Evolutionary conservation across 768 basidiomycete genomes (phyloP), one percentile per base, ranked within the genome.

Genomic region (Mrakia blollopis): DNA sequence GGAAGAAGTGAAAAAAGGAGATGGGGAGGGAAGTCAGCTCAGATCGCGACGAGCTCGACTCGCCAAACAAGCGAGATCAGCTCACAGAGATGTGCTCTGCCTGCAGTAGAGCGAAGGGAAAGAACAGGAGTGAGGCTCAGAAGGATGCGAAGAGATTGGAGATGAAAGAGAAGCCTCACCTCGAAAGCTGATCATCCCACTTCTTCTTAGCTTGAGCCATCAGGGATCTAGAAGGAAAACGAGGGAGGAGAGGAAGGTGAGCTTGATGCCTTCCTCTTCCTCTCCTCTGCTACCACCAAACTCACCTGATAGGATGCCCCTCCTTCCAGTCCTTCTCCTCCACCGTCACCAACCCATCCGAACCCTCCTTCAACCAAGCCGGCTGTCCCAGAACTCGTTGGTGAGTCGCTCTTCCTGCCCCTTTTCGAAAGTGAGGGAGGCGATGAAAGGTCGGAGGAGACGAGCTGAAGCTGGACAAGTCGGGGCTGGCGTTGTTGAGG

Each of bases 231-330:
- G 16, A 25, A 37, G 0, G 37, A n/a, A n/a, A n/a, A n/a, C n/a
- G 21, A 68, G 5, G 6, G 35, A 37, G 13, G 37, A 1, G 44
- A 6, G 23, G 65, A n/a, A 3, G 25, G 44, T 35, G 35, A 41
- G 65, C 35, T 41, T 13, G 21, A 10, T n/a, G 41, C 16, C 1
- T 25, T n/a, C 37, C 37, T n/a, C 39, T 25, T 2, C 9, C 13
- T 23, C n/a, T 6, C 37, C 6, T 6, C 65, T 11, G 1, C 13
- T 25, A 2, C 39, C 65, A 4, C 44, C 5, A 44, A 25, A 25
- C 65, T 68, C 37, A 68, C 65, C 65, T 68, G 65, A 68, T 68
- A 1, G 65, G 65, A 68, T 68, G 65, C 3, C 57, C 57, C n/a
- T 41, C 25, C 65, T 25, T 68, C 39, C 65, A n/a, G 18, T 18